phyloP scores from a whole-genome alignment of 2,329 filamentous ascomycete genomes.

The Claviceps maximensis region DNA sequence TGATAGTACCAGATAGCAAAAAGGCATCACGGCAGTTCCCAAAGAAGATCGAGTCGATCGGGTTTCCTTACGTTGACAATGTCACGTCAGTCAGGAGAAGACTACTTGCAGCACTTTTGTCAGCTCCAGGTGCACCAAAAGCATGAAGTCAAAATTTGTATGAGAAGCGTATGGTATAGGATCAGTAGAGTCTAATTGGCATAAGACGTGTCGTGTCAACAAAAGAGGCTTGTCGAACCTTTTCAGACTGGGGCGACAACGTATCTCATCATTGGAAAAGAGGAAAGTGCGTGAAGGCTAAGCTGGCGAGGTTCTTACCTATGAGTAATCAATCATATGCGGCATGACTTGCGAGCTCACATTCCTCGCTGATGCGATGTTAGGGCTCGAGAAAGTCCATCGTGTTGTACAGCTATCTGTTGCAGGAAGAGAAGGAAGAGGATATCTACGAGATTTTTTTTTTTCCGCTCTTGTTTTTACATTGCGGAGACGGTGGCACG shows the following conservation, averaged over 20 bases:
- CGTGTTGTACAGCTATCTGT: not conserved
- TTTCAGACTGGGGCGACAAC: constrained; percentile 38
- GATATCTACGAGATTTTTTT: not conserved
- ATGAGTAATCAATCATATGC: not conserved
- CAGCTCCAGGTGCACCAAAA: not conserved
- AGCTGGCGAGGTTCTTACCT: not conserved
- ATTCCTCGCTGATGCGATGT: not conserved
- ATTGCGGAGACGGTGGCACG: not conserved
- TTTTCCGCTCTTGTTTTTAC: not conserved
- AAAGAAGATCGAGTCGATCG: not conserved
- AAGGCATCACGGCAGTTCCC: constrained; percentile 23
- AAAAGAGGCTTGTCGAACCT: constrained; percentile 33
- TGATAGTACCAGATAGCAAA: constrained; percentile 30
- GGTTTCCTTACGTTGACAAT: constrained; percentile 1
- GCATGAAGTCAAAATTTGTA: not conserved
- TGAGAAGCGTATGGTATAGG: not conserved
- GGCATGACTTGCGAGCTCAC: not conserved
- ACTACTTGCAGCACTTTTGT: not conserved
- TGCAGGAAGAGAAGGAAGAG: not conserved
- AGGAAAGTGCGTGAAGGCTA: not conserved
- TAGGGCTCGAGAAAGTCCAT: not conserved
- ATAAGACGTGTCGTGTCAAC: constrained; percentile 39
- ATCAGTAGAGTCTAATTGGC: constrained; percentile 44
- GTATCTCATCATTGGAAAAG: constrained; percentile 26
- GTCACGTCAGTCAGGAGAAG: not conserved